Conservation (phyloP, 345 rosid genomes). For the Hibiscus tridactylites region DNA sequence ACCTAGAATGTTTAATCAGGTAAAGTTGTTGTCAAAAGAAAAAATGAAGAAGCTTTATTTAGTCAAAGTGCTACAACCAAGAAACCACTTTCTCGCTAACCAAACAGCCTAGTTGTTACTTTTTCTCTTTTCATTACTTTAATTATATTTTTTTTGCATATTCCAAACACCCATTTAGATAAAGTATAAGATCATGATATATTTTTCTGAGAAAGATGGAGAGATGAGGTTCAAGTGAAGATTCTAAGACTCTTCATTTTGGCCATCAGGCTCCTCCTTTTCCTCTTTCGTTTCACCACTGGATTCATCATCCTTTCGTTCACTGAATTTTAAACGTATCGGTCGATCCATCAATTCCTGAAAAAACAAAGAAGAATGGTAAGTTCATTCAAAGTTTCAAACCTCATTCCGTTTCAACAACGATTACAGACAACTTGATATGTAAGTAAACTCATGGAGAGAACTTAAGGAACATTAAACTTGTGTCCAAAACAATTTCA, state of each 20-base stretch:
- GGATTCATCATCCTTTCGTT: conserved; percentile 26
- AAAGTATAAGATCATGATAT: neutral
- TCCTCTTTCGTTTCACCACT: too few species aligned
- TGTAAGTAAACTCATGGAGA: too few species aligned
- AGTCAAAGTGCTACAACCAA: too few species aligned
- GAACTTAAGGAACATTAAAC: conserved; percentile 1
- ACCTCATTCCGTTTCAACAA: too few species aligned
- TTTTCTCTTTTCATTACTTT: neutral
- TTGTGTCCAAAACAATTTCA: too few species aligned
- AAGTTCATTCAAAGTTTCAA: too few species aligned
- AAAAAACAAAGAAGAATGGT: conserved; percentile 1
- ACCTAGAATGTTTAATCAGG: too few species aligned
- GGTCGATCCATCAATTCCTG: conserved; percentile 87
- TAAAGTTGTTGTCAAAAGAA: too few species aligned
- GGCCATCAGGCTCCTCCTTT: conserved; percentile 5
- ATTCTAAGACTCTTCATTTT: conserved; percentile 21
- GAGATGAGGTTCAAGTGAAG: neutral
- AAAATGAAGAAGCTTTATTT: too few species aligned
- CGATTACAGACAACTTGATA: too few species aligned
- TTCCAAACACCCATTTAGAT: neutral
- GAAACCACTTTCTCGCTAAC: neutral
- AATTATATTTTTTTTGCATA: neutral
- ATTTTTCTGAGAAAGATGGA: conserved; percentile 3
- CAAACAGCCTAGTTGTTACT: neutral
- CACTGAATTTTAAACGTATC: conserved; percentile 54